A percentile compares a stretch with the other conserved stretches of the same genome.
Evolutionary conservation across 1,284 basidiomycete species (phyloP).

Genomic region (Ganoderma leucocontextum): DNA sequence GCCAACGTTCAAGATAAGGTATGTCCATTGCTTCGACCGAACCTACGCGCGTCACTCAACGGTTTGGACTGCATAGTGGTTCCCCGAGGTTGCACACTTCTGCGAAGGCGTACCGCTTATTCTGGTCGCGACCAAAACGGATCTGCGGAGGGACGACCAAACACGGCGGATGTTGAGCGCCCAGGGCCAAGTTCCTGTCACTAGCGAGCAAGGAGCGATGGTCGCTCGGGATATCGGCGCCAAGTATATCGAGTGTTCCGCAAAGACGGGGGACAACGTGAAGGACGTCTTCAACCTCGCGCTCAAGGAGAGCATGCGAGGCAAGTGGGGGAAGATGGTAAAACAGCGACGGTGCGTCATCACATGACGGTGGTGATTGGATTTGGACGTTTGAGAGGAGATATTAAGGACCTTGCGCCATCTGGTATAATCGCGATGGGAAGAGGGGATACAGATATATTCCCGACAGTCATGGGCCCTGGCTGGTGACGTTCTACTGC

Average conservation of each 20-base stretch:
- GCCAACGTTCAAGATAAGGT: constrained; percentile 96
- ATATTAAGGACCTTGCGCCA: not conserved
- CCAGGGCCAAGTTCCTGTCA: constrained; percentile 89
- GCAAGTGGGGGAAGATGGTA: constrained; percentile 76
- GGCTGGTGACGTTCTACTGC: constrained; percentile 8
- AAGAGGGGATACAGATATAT: not conserved
- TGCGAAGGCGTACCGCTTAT: constrained; percentile 94
- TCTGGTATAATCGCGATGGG: not conserved
- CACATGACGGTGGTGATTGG: constrained; percentile 52
- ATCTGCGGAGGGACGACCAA: constrained; percentile 88
- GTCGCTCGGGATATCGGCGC: constrained; percentile 94
- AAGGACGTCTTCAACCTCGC: constrained; percentile 94
- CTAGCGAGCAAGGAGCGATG: constrained; percentile 78
- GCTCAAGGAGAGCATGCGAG: constrained; percentile 86
- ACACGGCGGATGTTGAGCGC: constrained; percentile 93
- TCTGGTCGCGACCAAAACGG: constrained; percentile 94
- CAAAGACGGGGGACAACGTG: constrained; percentile 90
- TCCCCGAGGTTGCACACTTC: constrained; percentile 97
- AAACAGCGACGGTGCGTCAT: constrained; percentile 83
- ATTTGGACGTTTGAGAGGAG: not conserved
- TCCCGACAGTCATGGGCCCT: not conserved
- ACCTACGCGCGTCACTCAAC: not conserved
- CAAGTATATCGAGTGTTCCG: constrained; percentile 95
- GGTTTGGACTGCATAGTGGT: constrained; percentile 71
- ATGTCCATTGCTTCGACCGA: constrained; percentile 30